A percentile compares a stretch with the other conserved stretches of the same genome.
Evolutionary conservation across 2,329 filamentous ascomycete species (phyloP).

Genomic region (Berkeleyomyces rouxiae): DNA sequence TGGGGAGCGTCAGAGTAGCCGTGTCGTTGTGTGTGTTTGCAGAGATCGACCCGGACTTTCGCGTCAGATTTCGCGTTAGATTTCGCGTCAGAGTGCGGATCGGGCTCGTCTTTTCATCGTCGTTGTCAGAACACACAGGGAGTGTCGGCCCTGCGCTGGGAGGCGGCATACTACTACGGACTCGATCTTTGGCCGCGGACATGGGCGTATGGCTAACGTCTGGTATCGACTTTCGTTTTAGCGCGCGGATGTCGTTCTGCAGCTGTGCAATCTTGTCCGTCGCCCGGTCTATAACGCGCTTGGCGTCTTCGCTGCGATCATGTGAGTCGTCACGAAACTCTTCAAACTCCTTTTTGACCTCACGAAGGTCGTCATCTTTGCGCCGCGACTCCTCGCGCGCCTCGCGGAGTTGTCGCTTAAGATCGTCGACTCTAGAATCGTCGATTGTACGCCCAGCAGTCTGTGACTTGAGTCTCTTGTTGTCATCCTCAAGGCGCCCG

Average conservation of each 20-base stretch:
- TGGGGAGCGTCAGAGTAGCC: not conserved
- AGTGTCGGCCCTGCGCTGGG: not conserved
- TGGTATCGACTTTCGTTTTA: slow-evolving; percentile 17
- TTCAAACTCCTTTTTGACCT: slow-evolving; percentile 36
- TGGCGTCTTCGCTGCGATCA: slow-evolving; percentile 36
- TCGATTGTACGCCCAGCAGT: slow-evolving; percentile 15
- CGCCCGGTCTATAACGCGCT: slow-evolving; percentile 37
- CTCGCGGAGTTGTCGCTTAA: slow-evolving; percentile 24
- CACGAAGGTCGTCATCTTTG: slow-evolving; percentile 34
- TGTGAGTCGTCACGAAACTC: slow-evolving; percentile 37
- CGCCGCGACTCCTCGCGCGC: slow-evolving; percentile 28
- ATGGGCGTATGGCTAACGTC: not conserved
- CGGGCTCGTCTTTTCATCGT: not conserved
- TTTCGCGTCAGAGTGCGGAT: not conserved
- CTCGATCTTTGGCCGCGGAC: not conserved
- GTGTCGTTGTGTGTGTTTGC: not conserved
- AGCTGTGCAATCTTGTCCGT: slow-evolving; percentile 40
- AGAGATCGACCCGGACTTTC: not conserved
- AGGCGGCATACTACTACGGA: not conserved
- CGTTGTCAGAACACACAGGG: not conserved
- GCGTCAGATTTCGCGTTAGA: not conserved
- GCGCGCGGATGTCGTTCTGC: slow-evolving; percentile 33
- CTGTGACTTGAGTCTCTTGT: slow-evolving; percentile 18
- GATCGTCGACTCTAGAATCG: slow-evolving; percentile 4
- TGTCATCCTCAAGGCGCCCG: slow-evolving; percentile 23